Conservation (phyloP, 225 moss, liverwort and hornwort genomes). For the Rhytidiadelphus loreus region DNA sequence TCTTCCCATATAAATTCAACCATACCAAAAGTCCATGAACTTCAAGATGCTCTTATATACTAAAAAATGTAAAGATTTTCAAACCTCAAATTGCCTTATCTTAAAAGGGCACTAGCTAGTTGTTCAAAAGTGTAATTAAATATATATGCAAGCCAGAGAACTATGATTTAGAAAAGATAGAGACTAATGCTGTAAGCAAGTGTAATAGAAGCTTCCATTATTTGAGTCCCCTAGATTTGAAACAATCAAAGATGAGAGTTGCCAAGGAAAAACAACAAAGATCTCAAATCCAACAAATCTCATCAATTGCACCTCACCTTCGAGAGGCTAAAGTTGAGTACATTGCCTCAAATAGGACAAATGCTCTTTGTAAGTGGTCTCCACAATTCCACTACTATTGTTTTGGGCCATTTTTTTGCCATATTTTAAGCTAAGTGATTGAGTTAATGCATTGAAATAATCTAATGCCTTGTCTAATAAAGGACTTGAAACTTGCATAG, state of each 20-base stretch:
- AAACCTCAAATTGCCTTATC: too few relatives aligned
- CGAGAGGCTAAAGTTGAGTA: not conserved
- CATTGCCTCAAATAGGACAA: not conserved
- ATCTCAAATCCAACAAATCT: not conserved
- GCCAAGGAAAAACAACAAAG: accelerated
- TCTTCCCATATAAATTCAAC: too few relatives aligned
- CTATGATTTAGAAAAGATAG: not conserved
- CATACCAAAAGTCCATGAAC: too few relatives aligned
- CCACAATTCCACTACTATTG: not conserved
- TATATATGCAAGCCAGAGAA: not conserved
- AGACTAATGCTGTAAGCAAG: not conserved
- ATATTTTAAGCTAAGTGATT: not conserved
- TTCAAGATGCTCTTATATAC: too few relatives aligned
- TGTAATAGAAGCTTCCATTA: not conserved
- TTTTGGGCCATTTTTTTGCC: not conserved
- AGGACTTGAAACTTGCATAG: not conserved
- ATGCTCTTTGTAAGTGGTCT: not conserved
- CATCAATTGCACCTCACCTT: not conserved
- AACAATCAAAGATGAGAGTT: not conserved
- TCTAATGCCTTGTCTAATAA: not conserved
- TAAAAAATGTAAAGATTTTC: too few relatives aligned
- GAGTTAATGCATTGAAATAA: not conserved
- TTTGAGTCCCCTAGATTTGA: accelerated
- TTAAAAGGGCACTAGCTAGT: not conserved
- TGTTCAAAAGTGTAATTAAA: not conserved